Base-by-base conservation (phyloP, 1,284 basidiomycete genomes). In the Trichosporon ovoides region DNA sequence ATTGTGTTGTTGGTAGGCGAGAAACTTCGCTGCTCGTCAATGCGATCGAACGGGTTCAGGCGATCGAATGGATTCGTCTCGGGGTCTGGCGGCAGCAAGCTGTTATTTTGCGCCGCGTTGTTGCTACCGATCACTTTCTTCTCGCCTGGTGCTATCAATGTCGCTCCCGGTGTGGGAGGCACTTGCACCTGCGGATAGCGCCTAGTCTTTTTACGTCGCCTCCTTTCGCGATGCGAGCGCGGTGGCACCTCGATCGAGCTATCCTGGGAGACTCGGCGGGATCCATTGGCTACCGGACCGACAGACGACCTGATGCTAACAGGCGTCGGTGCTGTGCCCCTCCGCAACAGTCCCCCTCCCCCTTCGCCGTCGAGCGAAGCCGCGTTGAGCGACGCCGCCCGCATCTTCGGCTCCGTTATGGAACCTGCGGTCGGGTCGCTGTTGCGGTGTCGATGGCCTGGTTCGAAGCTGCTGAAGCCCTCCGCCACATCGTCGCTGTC, bases 1-100 rank as follows among this genome's bases (percentile, higher is more conserved):
- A 48, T 48, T 14, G 16, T 24, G 22, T 48, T 31, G 43, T 48
- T 16, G 14, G 56, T 38, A 1, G 53, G 46, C 2, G 62, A 58
- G 12, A 60, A 46, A 12, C 13, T 43, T 22, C 50, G 33, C 57
- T 61, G 60, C 40, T 64, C 63, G 38, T 61, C 63, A 36, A 64
- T 64, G 3, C 58, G 55, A 49, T 64, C 63, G 34, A 64, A 64
- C 18, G 59, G 57, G 33, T 64, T 61, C 43, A 60, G 35, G 24
- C 59, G 55, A n/a, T 63, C 62, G 18, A 60, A 59, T 11, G 61
- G 62, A 48, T 60, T 56, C 13, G 16, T 38, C 28, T 53, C 46
- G 5, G 52, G 55, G 53, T 52, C 60, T 4, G 52, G 36, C 12
- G 55, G 40, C 3, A 56, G 53, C 13, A 48, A 22, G 3, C 14